Evolutionary conservation across 2,329 filamentous ascomycete species (phyloP).

Genomic region (Bipolaris bicolor): DNA sequence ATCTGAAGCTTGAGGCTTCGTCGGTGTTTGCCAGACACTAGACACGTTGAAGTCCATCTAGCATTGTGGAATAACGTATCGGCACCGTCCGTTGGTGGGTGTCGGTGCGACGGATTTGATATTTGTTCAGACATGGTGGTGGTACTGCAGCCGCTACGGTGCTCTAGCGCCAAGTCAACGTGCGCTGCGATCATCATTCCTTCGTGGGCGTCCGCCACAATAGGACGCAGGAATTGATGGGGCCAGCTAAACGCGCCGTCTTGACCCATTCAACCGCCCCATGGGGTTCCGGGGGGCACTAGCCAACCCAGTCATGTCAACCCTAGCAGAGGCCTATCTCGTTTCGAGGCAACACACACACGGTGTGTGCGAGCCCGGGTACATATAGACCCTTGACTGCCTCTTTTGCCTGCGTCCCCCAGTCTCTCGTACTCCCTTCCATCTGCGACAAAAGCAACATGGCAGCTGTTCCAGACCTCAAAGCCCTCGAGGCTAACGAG

Average conservation of each 20-base stretch:
- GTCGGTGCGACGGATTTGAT: slow-evolving; percentile 21
- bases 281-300: slow-evolving; percentile 41
- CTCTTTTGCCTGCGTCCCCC: slow-evolving; percentile 21
- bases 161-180: slow-evolving; percentile 11
- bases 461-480: slow-evolving; percentile 39
- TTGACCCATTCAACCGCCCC: slow-evolving; percentile 44
- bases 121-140: slow-evolving; percentile 33
- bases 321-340: slow-evolving; percentile 11
- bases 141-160: slow-evolving; percentile 28
- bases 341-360: slow-evolving; percentile 17
- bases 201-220: slow-evolving; percentile 30
- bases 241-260: slow-evolving; percentile 37
- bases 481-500: slow-evolving; percentile 27
- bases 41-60: slow-evolving; percentile 6
- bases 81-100: neutral
- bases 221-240: slow-evolving; percentile 28
- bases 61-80: neutral
- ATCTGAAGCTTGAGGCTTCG: slow-evolving; percentile 10
- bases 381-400: slow-evolving; percentile 39
- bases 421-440: slow-evolving; percentile 25
- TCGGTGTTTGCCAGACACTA: neutral
- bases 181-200: slow-evolving; percentile 10
- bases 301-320: slow-evolving; percentile 25
- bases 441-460: slow-evolving; percentile 30
- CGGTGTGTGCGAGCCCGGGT: slow-evolving; percentile 24